phyloP scores from a whole-genome alignment of 768 basidiomycete genomes.

The Aureoboletus auriporus region DNA sequence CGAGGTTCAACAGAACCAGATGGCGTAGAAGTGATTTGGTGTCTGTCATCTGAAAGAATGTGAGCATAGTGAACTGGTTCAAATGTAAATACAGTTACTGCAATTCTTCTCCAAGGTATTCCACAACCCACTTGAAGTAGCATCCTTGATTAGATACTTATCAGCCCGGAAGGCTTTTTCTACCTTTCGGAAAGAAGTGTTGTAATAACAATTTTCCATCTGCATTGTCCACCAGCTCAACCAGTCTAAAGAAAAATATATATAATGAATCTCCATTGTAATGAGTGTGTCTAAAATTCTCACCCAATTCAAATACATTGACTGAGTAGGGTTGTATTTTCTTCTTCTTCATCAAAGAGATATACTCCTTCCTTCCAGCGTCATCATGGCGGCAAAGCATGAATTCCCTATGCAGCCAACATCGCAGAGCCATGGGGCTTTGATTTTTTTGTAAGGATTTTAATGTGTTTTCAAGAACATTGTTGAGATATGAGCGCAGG shows the following conservation, averaged over 20 bases:
- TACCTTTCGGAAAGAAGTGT: too few species aligned
- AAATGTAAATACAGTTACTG: too few species aligned
- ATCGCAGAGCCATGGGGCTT: neutral
- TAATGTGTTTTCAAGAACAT: neutral
- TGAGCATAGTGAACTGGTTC: too few species aligned
- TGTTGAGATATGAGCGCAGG: neutral
- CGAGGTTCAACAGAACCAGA: too few species aligned
- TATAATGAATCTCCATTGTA: neutral
- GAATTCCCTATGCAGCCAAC: conserved; percentile 9
- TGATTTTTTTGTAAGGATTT: neutral
- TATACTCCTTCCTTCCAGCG: neutral
- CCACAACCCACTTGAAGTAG: too few species aligned
- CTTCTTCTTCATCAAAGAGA: neutral
- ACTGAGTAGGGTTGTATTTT: neutral
- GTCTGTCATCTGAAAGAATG: too few species aligned
- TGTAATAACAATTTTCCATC: neutral
- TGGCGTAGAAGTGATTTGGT: too few species aligned
- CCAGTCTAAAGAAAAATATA: neutral
- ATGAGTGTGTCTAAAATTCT: too few species aligned
- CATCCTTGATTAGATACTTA: too few species aligned
- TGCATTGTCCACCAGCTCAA: neutral
- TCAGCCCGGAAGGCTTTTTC: too few species aligned
- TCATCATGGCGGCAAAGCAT: conserved; percentile 2
- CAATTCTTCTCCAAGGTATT: too few species aligned
- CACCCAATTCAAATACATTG: neutral